Conservation (phyloP, 2,329 filamentous ascomycete species). For the Byssothecium circinans region DNA sequence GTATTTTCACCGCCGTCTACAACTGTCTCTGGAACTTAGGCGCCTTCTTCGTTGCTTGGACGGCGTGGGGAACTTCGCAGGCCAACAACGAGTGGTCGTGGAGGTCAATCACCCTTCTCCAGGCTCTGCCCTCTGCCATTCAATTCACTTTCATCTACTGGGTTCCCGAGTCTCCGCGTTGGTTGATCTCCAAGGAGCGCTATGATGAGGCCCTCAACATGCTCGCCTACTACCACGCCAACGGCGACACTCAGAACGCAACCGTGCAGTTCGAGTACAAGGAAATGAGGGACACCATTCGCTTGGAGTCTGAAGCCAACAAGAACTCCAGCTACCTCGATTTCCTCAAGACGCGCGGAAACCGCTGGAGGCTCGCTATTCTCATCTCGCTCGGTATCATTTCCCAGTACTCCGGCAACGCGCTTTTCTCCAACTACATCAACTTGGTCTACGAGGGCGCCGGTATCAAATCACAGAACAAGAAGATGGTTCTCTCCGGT, state of each 20-base stretch:
- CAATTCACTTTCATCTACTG: conserved; percentile 64
- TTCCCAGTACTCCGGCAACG: conserved; percentile 69
- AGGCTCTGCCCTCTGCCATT: conserved; percentile 53
- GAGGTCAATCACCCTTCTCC: conserved; percentile 57
- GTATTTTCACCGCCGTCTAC: conserved; percentile 65
- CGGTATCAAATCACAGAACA: conserved; percentile 55
- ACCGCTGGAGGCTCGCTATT: conserved; percentile 65
- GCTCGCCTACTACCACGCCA: conserved; percentile 3
- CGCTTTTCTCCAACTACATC: conserved; percentile 68
- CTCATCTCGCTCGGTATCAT: conserved; percentile 66
- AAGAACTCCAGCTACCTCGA: conserved; percentile 59
- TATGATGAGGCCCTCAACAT: conserved; percentile 52
- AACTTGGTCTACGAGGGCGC: conserved; percentile 63
- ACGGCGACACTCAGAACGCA: conserved; percentile 58
- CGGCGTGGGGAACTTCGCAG: conserved; percentile 50
- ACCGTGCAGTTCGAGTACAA: conserved; percentile 67
- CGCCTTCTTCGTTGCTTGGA: conserved; percentile 58
- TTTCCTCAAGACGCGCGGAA: conserved; percentile 64
- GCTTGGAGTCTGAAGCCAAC: conserved; percentile 56
- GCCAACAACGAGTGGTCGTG: conserved; percentile 51
- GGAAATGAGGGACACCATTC: conserved; percentile 67
- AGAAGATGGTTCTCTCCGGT: conserved; percentile 48
- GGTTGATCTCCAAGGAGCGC: conserved; percentile 65
- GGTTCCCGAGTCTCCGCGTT: conserved; percentile 67
- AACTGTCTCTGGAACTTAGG: conserved; percentile 69